These are phyloP conservation scores for Linderina pennispora DNA, from an alignment of 192 early-diverging fungal species.

Conservation along the genomic window DNA sequence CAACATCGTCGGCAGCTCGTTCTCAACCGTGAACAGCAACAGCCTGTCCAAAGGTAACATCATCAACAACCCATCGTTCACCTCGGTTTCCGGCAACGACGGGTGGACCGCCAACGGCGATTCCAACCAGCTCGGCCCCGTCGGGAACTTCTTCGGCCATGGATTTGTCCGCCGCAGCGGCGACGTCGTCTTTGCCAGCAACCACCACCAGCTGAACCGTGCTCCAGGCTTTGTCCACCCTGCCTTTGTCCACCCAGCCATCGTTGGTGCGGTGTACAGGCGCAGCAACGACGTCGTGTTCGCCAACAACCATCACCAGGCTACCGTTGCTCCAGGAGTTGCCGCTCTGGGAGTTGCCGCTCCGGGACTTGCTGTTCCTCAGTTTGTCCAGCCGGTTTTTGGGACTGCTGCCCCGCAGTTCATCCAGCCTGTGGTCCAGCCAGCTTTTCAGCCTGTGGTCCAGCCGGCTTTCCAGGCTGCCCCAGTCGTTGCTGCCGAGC, in stretches of 20 bases:
- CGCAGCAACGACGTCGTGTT: constrained; percentile 31
- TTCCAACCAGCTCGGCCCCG: constrained; percentile 34
- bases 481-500: constrained; percentile 9
- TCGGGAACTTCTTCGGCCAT: constrained; percentile 41
- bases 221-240: constrained; percentile 8
- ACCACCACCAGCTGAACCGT: constrained; percentile 25
- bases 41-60: constrained; percentile 40
- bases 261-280: constrained; percentile 4
- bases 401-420: neutral
- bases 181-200: constrained; percentile 44
- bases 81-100: constrained; percentile 34
- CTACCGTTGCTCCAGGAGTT: too few relatives aligned
- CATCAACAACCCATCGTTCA: constrained; percentile 41
- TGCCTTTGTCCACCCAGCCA: neutral
- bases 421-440: too few relatives aligned
- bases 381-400: neutral
- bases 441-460: neutral
- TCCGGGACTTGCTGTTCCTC: constrained; percentile 8
- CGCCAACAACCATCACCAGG: constrained; percentile 24
- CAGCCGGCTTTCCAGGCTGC: constrained; percentile 4
- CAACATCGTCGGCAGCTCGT: constrained; percentile 34
- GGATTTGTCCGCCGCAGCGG: constrained; percentile 6
- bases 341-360: too few relatives aligned
- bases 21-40: constrained; percentile 40
- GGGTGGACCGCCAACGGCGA: constrained; percentile 47